These are phyloP conservation scores for Mrakia gelida DNA, from an alignment of 768 basidiomycete species.

Conservation along the genomic window DNA sequence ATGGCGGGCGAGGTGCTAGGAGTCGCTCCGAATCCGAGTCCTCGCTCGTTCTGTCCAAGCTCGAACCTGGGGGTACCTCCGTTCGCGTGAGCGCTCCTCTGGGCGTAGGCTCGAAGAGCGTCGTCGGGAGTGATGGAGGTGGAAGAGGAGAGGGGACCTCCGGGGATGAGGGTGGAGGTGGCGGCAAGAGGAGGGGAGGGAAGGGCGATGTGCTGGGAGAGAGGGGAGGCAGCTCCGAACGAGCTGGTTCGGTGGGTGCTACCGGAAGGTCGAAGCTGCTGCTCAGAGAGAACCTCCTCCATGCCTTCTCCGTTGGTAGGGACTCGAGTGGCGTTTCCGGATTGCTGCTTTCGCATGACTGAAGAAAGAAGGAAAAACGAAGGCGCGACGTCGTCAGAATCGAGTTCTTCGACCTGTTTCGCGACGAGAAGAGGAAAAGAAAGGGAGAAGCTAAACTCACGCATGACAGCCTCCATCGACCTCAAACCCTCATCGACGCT, in stretches of 20 bases:
- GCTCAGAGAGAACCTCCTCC: background rate
- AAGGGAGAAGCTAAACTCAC: conserved; percentile 33
- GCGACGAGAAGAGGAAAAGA: too few species aligned
- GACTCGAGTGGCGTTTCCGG: background rate
- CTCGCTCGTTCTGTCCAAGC: conserved; percentile 9
- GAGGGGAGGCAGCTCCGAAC: background rate
- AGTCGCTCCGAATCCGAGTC: background rate
- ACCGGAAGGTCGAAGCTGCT: background rate
- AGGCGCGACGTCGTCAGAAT: background rate
- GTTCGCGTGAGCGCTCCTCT: conserved; percentile 11
- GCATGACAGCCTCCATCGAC: conserved; percentile 42
- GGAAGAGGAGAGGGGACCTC: conserved; percentile 9
- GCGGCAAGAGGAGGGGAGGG: background rate
- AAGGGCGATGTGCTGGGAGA: conserved; percentile 2
- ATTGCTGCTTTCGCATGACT: conserved; percentile 12
- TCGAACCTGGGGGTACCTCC: conserved; percentile 16
- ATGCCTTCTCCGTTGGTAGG: background rate
- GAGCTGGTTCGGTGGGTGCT: conserved; percentile 7
- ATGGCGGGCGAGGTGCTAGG: background rate
- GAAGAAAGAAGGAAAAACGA: background rate
- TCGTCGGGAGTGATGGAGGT: conserved; percentile 25
- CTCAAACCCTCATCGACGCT: conserved; percentile 35
- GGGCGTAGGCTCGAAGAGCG: conserved; percentile 22
- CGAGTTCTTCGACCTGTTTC: background rate
- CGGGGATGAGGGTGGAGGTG: background rate